Evolutionary conservation across 176 grass and related monocot genomes (phyloP).

Genomic region (Cenchrus purpureus): DNA sequence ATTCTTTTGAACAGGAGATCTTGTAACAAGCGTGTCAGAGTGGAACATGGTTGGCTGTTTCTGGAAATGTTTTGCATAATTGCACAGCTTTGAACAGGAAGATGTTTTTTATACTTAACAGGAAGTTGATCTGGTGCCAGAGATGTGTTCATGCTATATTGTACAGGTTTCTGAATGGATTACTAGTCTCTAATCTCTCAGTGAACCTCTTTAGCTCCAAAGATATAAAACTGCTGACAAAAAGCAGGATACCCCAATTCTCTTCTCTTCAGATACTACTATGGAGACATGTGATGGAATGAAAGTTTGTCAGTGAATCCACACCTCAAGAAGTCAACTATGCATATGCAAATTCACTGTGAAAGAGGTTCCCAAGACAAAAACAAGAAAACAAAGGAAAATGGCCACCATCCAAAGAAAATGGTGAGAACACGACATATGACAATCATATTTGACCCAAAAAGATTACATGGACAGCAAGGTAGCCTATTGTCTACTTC

Average conservation of each 20-base stretch:
- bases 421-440: background rate
- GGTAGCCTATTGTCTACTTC: background rate
- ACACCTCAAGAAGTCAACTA: background rate
- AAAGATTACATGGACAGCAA: background rate
- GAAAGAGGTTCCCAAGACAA: background rate
- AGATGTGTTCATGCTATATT: background rate
- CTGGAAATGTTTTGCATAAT: background rate
- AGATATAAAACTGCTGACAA: background rate
- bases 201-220: background rate
- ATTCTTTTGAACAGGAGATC: slow-evolving; percentile 24
- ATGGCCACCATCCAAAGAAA: background rate
- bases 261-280: no score
- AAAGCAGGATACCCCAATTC: background rate
- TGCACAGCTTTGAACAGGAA: background rate
- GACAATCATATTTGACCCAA: background rate
- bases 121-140: background rate
- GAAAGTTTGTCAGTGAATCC: background rate
- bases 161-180: background rate
- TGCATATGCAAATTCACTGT: background rate
- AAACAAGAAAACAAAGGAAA: background rate
- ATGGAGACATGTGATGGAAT: background rate
- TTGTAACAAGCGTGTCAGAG: background rate
- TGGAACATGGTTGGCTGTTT: slow-evolving; percentile 14
- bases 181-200: background rate
- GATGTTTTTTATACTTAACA: no score